Evolutionary conservation across 352 stramenopile genomes (phyloP).

Genomic region (Phytophthora citricola): DNA sequence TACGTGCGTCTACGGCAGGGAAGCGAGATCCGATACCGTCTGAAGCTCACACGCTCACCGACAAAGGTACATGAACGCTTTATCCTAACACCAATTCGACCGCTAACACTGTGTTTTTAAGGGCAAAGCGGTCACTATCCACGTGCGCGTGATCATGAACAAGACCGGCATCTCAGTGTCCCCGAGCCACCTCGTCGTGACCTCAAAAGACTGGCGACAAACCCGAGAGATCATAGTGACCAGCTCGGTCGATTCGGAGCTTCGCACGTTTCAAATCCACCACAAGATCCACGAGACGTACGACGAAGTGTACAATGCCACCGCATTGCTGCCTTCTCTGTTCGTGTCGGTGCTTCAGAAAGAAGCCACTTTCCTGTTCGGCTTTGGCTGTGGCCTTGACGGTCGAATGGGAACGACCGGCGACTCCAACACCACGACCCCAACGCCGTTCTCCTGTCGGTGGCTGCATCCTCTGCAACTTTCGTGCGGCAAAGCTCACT

Average conservation of each 20-base stretch:
- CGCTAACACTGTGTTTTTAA: conserved; percentile 9
- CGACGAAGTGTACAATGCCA: conserved; percentile 55
- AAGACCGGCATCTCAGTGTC: conserved; percentile 62
- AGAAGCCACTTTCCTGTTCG: conserved; percentile 76
- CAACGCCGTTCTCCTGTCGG: conserved; percentile 62
- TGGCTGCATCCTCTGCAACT: conserved; percentile 79
- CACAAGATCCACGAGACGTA: conserved; percentile 72
- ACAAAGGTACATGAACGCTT: conserved; percentile 38
- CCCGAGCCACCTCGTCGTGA: conserved; percentile 58
- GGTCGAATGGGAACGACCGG: conserved; percentile 60
- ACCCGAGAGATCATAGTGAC: conserved; percentile 53
- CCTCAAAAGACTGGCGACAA: conserved; percentile 56
- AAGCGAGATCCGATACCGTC: conserved; percentile 65
- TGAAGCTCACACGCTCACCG: conserved; percentile 60
- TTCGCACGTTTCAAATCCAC: conserved; percentile 75
- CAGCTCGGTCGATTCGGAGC: conserved; percentile 54
- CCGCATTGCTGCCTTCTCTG: conserved; percentile 58
- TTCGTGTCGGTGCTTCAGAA: conserved; percentile 78
- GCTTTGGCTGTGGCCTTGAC: conserved; percentile 66
- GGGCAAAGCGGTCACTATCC: conserved; percentile 65
- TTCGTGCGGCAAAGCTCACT: conserved; percentile 70
- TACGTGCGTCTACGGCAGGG: conserved; percentile 72
- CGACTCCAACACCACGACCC: conserved; percentile 52
- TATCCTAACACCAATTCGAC: no score
- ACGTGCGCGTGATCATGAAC: conserved; percentile 70